phyloP scores from a whole-genome alignment of 257 asterid genomes.

The Solanum chaucha region DNA sequence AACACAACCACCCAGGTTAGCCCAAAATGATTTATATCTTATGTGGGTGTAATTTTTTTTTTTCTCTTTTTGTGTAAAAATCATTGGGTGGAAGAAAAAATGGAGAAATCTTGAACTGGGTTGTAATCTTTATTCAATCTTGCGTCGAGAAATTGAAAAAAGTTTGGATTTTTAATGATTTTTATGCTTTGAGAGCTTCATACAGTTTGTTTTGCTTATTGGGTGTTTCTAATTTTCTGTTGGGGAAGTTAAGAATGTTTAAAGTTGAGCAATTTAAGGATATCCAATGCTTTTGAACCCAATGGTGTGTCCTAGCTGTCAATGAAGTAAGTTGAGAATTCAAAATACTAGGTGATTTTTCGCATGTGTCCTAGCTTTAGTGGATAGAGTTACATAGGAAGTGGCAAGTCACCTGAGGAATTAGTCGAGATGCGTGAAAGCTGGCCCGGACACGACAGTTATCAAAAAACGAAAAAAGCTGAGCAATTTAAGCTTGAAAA shows the following conservation, averaged over 20 bases:
- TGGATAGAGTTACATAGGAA: background rate
- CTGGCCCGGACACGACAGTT: background rate
- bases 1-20: conserved; percentile 29
- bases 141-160: background rate
- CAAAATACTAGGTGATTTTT: background rate
- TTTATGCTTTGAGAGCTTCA: background rate
- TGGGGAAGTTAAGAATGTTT: background rate
- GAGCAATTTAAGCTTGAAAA: background rate
- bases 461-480: background rate
- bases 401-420: background rate
- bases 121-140: background rate
- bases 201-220: background rate
- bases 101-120: background rate
- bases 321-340: background rate
- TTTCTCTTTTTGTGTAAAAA: background rate
- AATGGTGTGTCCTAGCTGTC: background rate
- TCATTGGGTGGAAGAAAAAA: background rate
- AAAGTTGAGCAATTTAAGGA: background rate
- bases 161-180: background rate
- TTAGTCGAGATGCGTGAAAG: background rate
- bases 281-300: background rate
- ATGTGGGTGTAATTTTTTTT: background rate
- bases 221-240: background rate
- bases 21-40: background rate
- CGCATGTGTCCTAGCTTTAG: background rate